Percentiles rank a stretch among this genome's conserved stretches.
phyloP scores from a whole-genome alignment of 2,329 filamentous ascomycete genomes.

The Penicillium brevicompactum region DNA sequence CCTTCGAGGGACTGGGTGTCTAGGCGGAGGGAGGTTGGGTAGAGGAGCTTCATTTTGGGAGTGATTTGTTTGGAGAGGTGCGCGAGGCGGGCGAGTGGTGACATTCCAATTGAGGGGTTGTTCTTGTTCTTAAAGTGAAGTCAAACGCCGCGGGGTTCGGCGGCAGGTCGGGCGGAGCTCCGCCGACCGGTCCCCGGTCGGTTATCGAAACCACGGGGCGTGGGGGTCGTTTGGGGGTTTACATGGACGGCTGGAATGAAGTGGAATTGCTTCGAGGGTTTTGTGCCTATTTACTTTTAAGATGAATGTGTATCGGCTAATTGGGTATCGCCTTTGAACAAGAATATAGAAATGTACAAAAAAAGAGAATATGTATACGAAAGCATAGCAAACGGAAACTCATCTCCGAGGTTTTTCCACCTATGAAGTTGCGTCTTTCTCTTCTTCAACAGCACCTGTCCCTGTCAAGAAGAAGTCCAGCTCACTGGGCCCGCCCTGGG shows the following conservation, averaged over 20 bases:
- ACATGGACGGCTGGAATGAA: not conserved
- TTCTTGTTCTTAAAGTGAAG: constrained; percentile 1
- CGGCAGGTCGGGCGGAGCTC: constrained; percentile 2
- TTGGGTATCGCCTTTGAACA: not conserved
- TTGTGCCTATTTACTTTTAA: not conserved
- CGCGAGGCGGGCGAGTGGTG: not conserved
- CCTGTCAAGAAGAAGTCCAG: constrained; percentile 73
- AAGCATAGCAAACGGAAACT: not conserved
- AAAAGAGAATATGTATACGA: not conserved
- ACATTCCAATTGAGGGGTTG: constrained; percentile 3
- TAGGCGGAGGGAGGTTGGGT: constrained; percentile 64
- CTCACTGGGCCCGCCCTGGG: constrained; percentile 67
- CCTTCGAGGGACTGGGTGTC: constrained; percentile 59
- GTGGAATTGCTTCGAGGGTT: not conserved
- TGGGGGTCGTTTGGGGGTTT: not conserved
- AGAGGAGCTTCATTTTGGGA: constrained; percentile 60
- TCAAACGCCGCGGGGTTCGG: not conserved
- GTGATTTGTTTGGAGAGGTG: not conserved
- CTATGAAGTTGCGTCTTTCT: constrained; percentile 2
- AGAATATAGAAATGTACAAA: not conserved
- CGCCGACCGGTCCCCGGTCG: not conserved
- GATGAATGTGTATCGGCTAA: constrained; percentile 5
- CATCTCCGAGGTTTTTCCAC: not conserved
- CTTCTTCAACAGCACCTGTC: constrained; percentile 11
- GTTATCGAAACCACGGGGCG: not conserved